Evolutionary conservation across 2,329 filamentous ascomycete genomes (phyloP).

Genomic region (Colletotrichum sp.): DNA sequence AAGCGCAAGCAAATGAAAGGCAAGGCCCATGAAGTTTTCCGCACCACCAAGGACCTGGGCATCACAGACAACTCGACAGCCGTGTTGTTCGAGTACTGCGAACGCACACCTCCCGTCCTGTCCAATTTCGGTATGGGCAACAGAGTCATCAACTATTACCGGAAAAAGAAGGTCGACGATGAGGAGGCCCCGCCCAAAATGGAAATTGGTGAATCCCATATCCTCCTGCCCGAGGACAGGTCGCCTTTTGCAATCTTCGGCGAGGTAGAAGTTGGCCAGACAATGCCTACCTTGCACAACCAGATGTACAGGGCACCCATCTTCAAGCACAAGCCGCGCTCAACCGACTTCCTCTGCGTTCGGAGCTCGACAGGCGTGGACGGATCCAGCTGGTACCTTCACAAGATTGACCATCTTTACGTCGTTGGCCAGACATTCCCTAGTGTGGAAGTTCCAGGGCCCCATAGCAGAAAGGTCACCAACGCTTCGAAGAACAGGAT

Average conservation of each 20-base stretch:
- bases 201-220: slow-evolving; percentile 86
- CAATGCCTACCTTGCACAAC: slow-evolving; percentile 89
- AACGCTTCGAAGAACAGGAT: slow-evolving; percentile 96
- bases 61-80: slow-evolving; percentile 88
- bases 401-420: slow-evolving; percentile 89
- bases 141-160: slow-evolving; percentile 95
- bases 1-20: slow-evolving; percentile 86
- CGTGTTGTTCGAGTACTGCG: slow-evolving; percentile 92
- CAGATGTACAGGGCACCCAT: slow-evolving; percentile 94
- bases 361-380: slow-evolving; percentile 78
- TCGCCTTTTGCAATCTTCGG: slow-evolving; percentile 97
- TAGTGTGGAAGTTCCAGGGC: slow-evolving; percentile 88
- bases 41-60: slow-evolving; percentile 79
- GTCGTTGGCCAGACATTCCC: slow-evolving; percentile 94
- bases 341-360: slow-evolving; percentile 85
- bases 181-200: slow-evolving; percentile 77
- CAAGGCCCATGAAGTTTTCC: slow-evolving; percentile 79
- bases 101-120: slow-evolving; percentile 88
- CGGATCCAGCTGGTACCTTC: slow-evolving; percentile 82
- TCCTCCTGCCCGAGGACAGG: slow-evolving; percentile 90
- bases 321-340: slow-evolving; percentile 81
- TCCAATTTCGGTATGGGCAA: slow-evolving; percentile 99
- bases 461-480: slow-evolving; percentile 92
- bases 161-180: slow-evolving; percentile 75
- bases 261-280: slow-evolving; percentile 88